Conservation (phyloP, 2,329 filamentous ascomycete genomes). For the Pseudopithomyces chartarum region DNA sequence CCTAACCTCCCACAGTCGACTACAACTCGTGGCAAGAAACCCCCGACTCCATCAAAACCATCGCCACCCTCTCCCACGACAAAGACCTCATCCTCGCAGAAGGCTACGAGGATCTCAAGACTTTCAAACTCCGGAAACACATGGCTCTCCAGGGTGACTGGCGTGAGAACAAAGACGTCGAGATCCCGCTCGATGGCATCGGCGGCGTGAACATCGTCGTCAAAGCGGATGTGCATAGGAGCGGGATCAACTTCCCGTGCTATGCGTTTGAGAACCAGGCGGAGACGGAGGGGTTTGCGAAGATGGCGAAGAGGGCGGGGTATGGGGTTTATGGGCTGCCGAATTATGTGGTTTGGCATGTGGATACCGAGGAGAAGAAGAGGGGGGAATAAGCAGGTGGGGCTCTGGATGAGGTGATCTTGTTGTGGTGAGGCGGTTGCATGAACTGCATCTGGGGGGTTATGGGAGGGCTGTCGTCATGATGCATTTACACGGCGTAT, state of each 20-base stretch:
- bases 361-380: constrained; percentile 93
- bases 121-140: constrained; percentile 73
- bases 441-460: no score
- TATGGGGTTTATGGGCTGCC: constrained; percentile 91
- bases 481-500: no score
- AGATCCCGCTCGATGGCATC: constrained; percentile 92
- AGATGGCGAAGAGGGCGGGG: constrained; percentile 96
- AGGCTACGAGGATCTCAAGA: constrained; percentile 93
- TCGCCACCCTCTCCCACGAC: constrained; percentile 75
- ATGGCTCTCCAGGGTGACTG: constrained; percentile 93
- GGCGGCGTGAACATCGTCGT: constrained; percentile 97
- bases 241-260: constrained; percentile 95
- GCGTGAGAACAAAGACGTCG: constrained; percentile 87
- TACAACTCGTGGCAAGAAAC: constrained; percentile 99
- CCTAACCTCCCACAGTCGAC: constrained; percentile 67
- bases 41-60: constrained; percentile 77
- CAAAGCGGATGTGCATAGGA: constrained; percentile 95
- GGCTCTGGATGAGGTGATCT: no score
- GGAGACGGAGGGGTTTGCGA: constrained; percentile 97
- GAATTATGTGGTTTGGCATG: constrained; percentile 98
- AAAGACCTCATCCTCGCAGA: constrained; percentile 87
- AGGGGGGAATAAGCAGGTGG: constrained; percentile 35
- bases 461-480: no score
- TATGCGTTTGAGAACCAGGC: constrained; percentile 99
- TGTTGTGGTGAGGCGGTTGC: no score